A percentile compares a stretch with the other conserved stretches of the same genome.
These are phyloP conservation scores for Cyclotella atomus DNA, from an alignment of 108 stramenopile species.

Conservation along the genomic window DNA sequence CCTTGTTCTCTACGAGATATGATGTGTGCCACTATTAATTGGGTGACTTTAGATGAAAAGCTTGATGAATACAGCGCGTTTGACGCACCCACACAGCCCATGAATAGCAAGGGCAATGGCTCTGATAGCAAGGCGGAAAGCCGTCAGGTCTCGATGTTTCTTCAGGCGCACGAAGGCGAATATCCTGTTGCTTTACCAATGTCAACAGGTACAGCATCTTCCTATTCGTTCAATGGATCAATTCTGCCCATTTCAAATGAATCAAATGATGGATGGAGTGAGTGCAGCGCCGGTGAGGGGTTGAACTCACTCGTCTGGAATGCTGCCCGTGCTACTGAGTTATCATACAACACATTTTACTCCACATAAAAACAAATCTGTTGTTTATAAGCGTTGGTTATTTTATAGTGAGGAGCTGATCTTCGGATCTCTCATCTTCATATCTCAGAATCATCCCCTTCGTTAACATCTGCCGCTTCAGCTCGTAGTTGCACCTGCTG, in stretches of 20 bases:
- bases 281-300: not conserved
- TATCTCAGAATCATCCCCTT: not conserved
- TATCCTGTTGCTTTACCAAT: constrained; percentile 3
- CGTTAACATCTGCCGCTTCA: not conserved
- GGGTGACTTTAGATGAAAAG: constrained; percentile 22
- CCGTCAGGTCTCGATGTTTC: constrained; percentile 37
- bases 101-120: not conserved
- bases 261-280: constrained; percentile 4
- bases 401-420: not conserved
- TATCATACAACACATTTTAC: constrained; percentile 7
- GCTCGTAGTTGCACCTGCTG: not conserved
- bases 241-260: constrained; percentile 13
- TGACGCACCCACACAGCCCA: constrained; percentile 10
- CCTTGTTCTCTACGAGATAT: constrained; percentile 64
- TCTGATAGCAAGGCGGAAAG: not conserved
- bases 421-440: not conserved
- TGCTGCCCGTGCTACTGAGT: not conserved
- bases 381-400: not conserved
- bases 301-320: constrained; percentile 4
- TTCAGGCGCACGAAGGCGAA: constrained; percentile 45
- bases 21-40: constrained; percentile 37
- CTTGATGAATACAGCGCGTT: not conserved
- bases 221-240: constrained; percentile 37
- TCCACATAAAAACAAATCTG: too few relatives aligned
- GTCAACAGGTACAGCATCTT: constrained; percentile 29